These are phyloP conservation scores for Aphanocladium album DNA, from an alignment of 2,329 filamentous ascomycete genomes.

Conservation along the genomic window DNA sequence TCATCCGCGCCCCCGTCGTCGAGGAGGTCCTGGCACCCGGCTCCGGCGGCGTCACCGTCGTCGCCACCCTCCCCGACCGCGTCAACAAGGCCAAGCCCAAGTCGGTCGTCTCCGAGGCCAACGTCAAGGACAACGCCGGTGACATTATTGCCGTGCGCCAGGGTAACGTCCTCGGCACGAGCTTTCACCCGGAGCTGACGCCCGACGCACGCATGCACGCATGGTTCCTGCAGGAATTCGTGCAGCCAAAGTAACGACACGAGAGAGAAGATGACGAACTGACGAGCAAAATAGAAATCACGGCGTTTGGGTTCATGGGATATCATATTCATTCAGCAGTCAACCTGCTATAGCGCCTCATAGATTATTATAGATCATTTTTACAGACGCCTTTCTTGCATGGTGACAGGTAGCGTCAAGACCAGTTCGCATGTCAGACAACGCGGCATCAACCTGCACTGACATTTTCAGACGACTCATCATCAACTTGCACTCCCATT, in stretches of 20 bases:
- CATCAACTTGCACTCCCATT: background rate
- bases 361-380: background rate
- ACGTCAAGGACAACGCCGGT: constrained; percentile 43
- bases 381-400: background rate
- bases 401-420: background rate
- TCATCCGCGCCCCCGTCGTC: constrained; percentile 91
- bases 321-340: background rate
- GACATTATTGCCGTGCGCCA: constrained; percentile 88
- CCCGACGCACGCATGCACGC: constrained; percentile 81
- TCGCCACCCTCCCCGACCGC: constrained; percentile 45
- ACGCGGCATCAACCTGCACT: too few relatives aligned
- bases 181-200: constrained; percentile 93
- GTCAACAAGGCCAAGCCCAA: constrained; percentile 29
- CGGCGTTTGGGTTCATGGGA: background rate
- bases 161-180: constrained; percentile 88
- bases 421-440: too few relatives aligned
- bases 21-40: constrained; percentile 62
- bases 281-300: background rate
- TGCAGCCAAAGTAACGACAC: background rate
- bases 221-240: constrained; percentile 76
- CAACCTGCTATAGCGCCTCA: background rate
- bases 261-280: too few relatives aligned
- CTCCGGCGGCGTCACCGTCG: constrained; percentile 39
- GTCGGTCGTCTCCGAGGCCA: constrained; percentile 32
- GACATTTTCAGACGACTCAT: too few relatives aligned